Conservation (phyloP, 2,329 filamentous ascomycete genomes). For the Penicillium sp. region DNA sequence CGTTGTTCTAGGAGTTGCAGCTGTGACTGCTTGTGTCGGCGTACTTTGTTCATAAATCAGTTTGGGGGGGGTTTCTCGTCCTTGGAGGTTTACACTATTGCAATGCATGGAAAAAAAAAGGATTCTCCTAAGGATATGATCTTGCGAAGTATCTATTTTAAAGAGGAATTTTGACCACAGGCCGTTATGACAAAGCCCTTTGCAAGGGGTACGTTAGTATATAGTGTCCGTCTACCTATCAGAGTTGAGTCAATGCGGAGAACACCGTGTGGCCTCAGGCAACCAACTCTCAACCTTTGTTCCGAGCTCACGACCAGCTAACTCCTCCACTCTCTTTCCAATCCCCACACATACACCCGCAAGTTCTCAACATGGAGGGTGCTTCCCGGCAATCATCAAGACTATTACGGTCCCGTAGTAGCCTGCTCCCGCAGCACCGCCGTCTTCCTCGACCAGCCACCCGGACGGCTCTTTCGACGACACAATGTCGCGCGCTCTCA, state of each 20-base stretch:
- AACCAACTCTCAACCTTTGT: constrained; percentile 1
- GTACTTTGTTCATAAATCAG: not conserved
- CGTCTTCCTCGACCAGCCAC: constrained; percentile 21
- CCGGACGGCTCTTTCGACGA: constrained; percentile 23
- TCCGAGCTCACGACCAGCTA: constrained; percentile 13
- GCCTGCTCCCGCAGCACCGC: constrained; percentile 24
- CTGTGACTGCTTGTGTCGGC: not conserved
- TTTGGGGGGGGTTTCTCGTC: not conserved
- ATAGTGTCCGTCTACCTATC: not conserved
- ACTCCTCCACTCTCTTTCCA: constrained; percentile 1
- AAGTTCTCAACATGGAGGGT: constrained; percentile 36
- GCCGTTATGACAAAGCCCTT: not conserved
- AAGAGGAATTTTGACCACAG: not conserved
- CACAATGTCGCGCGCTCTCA: constrained; percentile 31
- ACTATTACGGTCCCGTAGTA: constrained; percentile 30
- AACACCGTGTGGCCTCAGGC: constrained; percentile 27
- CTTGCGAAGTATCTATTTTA: not conserved
- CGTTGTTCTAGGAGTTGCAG: not conserved
- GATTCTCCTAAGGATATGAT: not conserved
- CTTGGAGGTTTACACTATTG: not conserved
- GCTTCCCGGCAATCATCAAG: constrained; percentile 36
- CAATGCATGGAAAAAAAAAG: not conserved
- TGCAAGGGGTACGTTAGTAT: not conserved
- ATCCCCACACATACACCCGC: not conserved
- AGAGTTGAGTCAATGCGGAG: not conserved